Evolutionary conservation across 495 filamentous ascomycete species (phyloP).

Genomic region (Aspergillus egyptiacus): DNA sequence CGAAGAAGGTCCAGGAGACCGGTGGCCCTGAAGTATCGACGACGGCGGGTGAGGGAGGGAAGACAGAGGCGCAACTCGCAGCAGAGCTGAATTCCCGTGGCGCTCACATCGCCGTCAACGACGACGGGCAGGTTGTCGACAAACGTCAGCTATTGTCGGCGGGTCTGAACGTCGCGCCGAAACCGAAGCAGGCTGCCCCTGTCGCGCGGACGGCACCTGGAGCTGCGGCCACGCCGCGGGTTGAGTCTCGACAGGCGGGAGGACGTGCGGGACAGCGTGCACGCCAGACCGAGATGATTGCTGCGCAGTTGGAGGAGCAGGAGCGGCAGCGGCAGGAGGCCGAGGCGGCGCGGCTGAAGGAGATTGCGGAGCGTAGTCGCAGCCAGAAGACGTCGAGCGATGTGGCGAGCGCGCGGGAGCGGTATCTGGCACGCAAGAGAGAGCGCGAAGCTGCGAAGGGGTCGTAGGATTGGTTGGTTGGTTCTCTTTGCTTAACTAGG

Average conservation of each 20-base stretch:
- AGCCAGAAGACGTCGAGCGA: conserved; percentile 68
- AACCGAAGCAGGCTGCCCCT: conserved; percentile 38
- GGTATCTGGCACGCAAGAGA: conserved; percentile 78
- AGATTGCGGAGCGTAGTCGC: conserved; percentile 67
- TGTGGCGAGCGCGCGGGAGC: conserved; percentile 78
- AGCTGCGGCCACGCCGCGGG: conserved; percentile 28
- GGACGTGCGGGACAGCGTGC: conserved; percentile 59
- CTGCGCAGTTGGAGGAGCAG: conserved; percentile 59
- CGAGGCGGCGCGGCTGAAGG: conserved; percentile 59
- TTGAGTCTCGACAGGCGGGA: conserved; percentile 31
- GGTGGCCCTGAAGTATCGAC: conserved; percentile 19
- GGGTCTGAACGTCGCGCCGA: conserved; percentile 74
- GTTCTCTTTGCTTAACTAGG: not conserved
- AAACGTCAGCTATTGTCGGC: conserved; percentile 85
- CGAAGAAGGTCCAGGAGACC: conserved; percentile 44
- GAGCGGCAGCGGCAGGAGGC: conserved; percentile 73
- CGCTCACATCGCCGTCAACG: conserved; percentile 69
- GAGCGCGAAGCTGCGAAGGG: conserved; percentile 54
- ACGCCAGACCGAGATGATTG: conserved; percentile 82
- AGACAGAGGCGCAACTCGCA: conserved; percentile 66
- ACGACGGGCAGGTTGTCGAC: conserved; percentile 91
- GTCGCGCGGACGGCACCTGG: conserved; percentile 28
- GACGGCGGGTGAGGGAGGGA: conserved; percentile 39
- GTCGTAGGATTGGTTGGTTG: conserved; percentile 15
- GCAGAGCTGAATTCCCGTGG: conserved; percentile 67